Evolutionary conservation across 257 asterid species (phyloP).

Genomic region (Solanum tacnaense): DNA sequence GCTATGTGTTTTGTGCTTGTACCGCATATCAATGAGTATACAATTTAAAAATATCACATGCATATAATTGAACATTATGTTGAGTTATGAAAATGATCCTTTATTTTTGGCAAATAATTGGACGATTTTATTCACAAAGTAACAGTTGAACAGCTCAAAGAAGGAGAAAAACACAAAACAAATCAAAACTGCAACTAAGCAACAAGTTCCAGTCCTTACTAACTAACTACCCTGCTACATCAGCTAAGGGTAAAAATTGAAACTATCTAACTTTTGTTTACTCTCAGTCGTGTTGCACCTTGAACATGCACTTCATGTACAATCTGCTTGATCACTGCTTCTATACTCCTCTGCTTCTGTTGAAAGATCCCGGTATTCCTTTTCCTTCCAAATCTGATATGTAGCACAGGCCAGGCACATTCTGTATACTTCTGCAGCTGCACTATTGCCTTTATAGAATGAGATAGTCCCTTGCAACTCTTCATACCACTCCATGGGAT

Average conservation of each 20-base stretch:
- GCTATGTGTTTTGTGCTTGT: not conserved
- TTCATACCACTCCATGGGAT: not conserved
- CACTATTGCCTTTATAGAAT: not conserved
- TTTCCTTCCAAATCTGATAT: not conserved
- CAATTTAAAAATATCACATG: not conserved
- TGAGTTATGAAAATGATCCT: not conserved
- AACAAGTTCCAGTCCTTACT: not conserved
- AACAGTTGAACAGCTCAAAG: not conserved
- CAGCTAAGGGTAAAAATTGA: not conserved
- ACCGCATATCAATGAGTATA: not conserved
- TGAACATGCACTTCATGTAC: not conserved
- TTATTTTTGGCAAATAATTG: not conserved
- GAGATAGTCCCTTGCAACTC: not conserved
- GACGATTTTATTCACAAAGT: not conserved
- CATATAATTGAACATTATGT: not conserved
- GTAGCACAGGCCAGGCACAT: not conserved
- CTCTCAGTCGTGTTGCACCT: not conserved
- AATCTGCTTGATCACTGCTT: not conserved
- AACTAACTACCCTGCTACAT: not conserved
- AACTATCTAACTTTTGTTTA: not conserved
- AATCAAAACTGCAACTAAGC: not conserved
- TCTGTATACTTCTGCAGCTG: not conserved
- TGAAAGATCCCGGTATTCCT: not conserved
- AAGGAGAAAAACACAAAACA: not conserved
- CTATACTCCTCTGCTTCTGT: not conserved